These are phyloP conservation scores for Cubamyces sp. DNA, from an alignment of 768 basidiomycete species.

Conservation along the genomic window DNA sequence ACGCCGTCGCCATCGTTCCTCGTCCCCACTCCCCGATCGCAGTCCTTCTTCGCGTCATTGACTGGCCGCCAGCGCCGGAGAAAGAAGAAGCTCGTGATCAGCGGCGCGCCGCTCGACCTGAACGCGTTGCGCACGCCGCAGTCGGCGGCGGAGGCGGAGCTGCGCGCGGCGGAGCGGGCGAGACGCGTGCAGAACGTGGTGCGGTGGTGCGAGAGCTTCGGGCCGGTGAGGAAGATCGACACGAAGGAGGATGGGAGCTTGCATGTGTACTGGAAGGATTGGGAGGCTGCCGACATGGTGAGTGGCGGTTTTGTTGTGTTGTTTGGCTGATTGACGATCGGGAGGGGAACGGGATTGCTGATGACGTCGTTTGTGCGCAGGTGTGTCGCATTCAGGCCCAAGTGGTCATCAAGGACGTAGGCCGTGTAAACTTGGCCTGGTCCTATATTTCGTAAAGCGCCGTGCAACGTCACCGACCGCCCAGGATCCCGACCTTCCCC, in stretches of 20 bases:
- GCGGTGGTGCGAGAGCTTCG: conserved; percentile 35
- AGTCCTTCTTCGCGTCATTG: conserved; percentile 30
- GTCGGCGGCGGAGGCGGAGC: conserved; percentile 6
- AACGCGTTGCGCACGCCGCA: conserved; percentile 11
- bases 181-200: conserved; percentile 27
- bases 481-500: neutral
- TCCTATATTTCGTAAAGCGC: conserved; percentile 29
- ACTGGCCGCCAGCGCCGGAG: conserved; percentile 24
- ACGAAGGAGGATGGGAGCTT: conserved; percentile 31
- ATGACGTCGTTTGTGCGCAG: conserved; percentile 11
- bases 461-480: neutral
- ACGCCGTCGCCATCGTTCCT: conserved; percentile 33
- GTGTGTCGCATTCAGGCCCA: conserved; percentile 35
- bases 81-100: conserved; percentile 34
- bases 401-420: conserved; percentile 34
- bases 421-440: conserved; percentile 34
- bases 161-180: conserved; percentile 19
- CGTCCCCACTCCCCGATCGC: conserved; percentile 24
- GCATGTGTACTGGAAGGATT: conserved; percentile 35
- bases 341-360: neutral
- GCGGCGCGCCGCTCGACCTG: conserved; percentile 18
- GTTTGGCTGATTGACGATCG: neutral
- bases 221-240: conserved; percentile 30
- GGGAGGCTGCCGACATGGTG: conserved; percentile 35
- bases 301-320: conserved; percentile 3